These are phyloP conservation scores for Pulicaria dysenterica DNA, from an alignment of 129 eudicot genomes.

Conservation along the genomic window DNA sequence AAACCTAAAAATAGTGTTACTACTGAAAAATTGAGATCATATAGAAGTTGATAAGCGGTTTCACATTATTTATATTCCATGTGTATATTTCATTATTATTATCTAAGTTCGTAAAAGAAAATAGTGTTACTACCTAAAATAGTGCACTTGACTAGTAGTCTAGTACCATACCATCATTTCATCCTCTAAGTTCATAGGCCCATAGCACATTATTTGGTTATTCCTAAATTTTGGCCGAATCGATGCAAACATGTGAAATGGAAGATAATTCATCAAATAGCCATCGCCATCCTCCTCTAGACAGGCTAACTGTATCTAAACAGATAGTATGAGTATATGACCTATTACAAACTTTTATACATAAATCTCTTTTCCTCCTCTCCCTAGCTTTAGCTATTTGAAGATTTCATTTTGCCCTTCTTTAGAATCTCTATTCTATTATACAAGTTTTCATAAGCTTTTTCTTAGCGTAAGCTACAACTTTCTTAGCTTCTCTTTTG, in stretches of 20 bases:
- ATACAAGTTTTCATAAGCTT: too few species aligned
- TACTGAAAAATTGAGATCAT: background rate
- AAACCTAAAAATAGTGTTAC: background rate
- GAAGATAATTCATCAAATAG: slow-evolving; percentile 12
- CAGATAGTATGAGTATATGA: background rate
- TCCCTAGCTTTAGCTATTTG: too few species aligned
- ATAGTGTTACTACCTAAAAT: background rate
- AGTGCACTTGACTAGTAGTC: background rate
- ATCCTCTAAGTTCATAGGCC: slow-evolving; percentile 2
- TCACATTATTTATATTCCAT: background rate
- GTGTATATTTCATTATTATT: too few species aligned
- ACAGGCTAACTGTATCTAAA: background rate
- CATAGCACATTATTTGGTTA: background rate
- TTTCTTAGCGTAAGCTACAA: too few species aligned
- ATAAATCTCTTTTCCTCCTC: too few species aligned
- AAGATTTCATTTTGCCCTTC: too few species aligned
- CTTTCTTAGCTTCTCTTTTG: too few species aligned
- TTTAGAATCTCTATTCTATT: too few species aligned
- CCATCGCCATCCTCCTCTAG: background rate
- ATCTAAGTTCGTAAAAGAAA: background rate
- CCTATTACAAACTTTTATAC: slow-evolving; percentile 5
- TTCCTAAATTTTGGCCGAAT: background rate
- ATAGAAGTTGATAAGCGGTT: background rate
- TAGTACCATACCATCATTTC: background rate
- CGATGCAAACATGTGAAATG: slow-evolving; percentile 3